phyloP scores from a whole-genome alignment of 1,284 basidiomycete species.

The Ganoderma multipileum region DNA sequence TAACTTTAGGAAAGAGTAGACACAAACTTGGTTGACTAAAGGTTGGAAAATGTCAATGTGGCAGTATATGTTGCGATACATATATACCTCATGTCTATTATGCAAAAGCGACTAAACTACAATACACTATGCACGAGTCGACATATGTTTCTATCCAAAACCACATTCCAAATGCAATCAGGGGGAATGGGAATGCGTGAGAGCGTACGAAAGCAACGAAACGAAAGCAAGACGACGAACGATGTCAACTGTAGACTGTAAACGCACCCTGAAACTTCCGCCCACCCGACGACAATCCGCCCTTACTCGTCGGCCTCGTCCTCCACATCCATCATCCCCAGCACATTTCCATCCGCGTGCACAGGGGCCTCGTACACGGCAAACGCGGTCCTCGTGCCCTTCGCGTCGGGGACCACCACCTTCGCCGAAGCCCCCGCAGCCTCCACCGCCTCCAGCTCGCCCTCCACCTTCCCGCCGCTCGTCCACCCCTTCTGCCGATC shows the following conservation, averaged over 20 bases:
- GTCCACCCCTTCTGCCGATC: slow-evolving; percentile 85
- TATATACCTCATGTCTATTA: not conserved
- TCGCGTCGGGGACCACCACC: slow-evolving; percentile 23
- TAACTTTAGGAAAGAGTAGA: too few species aligned
- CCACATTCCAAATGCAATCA: not conserved
- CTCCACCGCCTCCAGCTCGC: slow-evolving; percentile 26
- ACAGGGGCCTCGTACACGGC: slow-evolving; percentile 82
- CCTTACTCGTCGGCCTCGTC: slow-evolving; percentile 13
- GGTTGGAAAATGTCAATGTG: not conserved
- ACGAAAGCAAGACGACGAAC: not conserved
- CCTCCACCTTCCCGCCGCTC: slow-evolving; percentile 42
- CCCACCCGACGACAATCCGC: not conserved
- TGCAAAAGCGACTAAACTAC: not conserved
- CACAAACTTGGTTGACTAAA: too few species aligned
- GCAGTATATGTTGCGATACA: not conserved
- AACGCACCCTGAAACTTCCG: not conserved
- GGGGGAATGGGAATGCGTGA: not conserved
- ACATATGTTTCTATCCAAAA: not conserved
- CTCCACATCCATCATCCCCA: slow-evolving; percentile 67
- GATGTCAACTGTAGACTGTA: not conserved
- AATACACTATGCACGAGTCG: not conserved
- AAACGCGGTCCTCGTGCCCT: slow-evolving; percentile 66
- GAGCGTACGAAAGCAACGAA: not conserved
- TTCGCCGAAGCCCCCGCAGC: slow-evolving; percentile 24
- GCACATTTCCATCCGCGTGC: slow-evolving; percentile 73